Conservation (phyloP, 768 basidiomycete species). For the Tricholoma hemisulphureum region DNA sequence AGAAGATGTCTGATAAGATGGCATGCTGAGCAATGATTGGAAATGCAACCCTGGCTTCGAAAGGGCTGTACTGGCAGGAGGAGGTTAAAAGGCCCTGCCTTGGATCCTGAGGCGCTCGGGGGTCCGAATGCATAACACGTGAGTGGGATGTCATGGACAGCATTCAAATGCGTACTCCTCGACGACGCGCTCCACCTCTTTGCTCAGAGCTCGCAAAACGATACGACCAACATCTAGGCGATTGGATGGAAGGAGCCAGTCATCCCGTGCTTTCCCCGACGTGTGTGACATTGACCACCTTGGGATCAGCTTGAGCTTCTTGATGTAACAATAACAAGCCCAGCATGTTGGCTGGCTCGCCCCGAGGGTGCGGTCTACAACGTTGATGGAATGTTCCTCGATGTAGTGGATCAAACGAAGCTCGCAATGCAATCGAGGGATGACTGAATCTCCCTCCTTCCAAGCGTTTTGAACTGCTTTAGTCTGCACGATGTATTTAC, state of each 20-base stretch:
- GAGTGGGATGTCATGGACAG: neutral
- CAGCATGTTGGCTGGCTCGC: slow-evolving; percentile 17
- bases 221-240: neutral
- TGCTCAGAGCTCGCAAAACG: slow-evolving; percentile 9
- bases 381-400: slow-evolving; percentile 7
- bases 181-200: slow-evolving; percentile 11
- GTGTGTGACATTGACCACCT: slow-evolving; percentile 13
- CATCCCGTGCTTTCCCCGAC: slow-evolving; percentile 11
- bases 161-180: slow-evolving; percentile 18
- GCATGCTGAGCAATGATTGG: too few relatives aligned
- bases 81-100: too few relatives aligned
- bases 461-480: slow-evolving; percentile 8
- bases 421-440: slow-evolving; percentile 14
- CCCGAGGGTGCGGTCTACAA: slow-evolving; percentile 11
- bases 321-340: slow-evolving; percentile 14
- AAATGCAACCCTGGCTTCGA: too few relatives aligned
- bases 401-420: slow-evolving; percentile 15
- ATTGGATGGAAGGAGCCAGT: slow-evolving; percentile 16
- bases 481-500: slow-evolving; percentile 6
- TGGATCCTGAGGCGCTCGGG: too few relatives aligned
- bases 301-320: slow-evolving; percentile 2
- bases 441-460: slow-evolving; percentile 12
- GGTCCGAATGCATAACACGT: too few relatives aligned
- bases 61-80: too few relatives aligned
- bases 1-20: too few relatives aligned